Base-by-base conservation (phyloP, 148 eudicot species). In the Spergularia bocconei region DNA sequence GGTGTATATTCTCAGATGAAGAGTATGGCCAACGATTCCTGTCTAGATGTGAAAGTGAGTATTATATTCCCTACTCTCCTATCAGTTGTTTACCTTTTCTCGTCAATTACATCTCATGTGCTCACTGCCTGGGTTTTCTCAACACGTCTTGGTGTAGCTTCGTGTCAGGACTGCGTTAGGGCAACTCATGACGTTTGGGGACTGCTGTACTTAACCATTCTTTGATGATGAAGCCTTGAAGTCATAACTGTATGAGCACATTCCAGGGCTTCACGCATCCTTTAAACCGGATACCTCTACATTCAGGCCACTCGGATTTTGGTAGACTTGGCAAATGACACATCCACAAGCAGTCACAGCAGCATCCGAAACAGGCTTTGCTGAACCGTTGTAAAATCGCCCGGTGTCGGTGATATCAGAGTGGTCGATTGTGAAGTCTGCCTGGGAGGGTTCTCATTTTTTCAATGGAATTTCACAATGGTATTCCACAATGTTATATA, bases 1-100 rank as follows among this genome's bases (percentile, higher is more conserved):
- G 97, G 98, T 39, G 73, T 96, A 67, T 82, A 82, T 75, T 75
- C 83, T 80, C 91, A 81, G 72, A 69, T 96, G 71, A 96, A 89
- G 85, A 86, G 80, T 70, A 88, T 96, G 98, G 84, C 86, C 61
- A 82, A 83, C 70, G 99, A 96, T 78, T 88, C 93, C 67, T 89
- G 93, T 81, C 70, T 92, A 69, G 99, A 96, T 82, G 98, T 89
- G 17, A 89, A 92, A 97, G 99, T 96, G 67, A 83, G 68, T 66
- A 52, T 41, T 51, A 20, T 17, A 70, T n/a, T 38, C 23, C 65
- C 59, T 25, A 44, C 53, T 21, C 9, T 13, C 57, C 44, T 36
- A 71, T 78, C 8, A 29, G 11, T 6, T 60, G 7, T 11, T 63
- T 3, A 56, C 6, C 41, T 23, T 14, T 19, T 16, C 11, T n/a